Evolutionary conservation across 2,329 filamentous ascomycete species (phyloP).

Genomic region (Talaromyces atroroseus): DNA sequence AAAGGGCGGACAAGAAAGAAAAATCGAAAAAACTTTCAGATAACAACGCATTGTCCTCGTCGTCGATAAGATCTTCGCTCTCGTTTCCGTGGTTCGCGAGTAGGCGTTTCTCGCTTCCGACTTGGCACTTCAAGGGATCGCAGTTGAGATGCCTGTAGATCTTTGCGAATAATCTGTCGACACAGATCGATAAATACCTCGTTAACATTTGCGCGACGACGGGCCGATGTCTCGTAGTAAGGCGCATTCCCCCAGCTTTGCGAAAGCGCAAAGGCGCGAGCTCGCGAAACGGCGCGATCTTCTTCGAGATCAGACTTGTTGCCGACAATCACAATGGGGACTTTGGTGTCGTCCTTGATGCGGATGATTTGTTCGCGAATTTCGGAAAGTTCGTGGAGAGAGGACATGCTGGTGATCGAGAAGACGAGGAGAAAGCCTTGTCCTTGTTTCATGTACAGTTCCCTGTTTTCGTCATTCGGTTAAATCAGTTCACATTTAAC

Average conservation of each 20-base stretch:
- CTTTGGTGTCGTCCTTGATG: conserved; percentile 80
- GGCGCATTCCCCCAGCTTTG: conserved; percentile 80
- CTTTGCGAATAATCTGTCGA: conserved; percentile 72
- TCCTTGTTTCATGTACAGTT: conserved; percentile 88
- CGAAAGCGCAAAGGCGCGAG: conserved; percentile 76
- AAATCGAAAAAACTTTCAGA: conserved; percentile 20
- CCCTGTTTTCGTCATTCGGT: conserved; percentile 41
- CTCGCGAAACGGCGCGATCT: conserved; percentile 70
- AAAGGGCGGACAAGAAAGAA: conserved; percentile 2
- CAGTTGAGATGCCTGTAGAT: conserved; percentile 40
- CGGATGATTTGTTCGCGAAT: conserved; percentile 84
- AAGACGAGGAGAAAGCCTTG: conserved; percentile 90
- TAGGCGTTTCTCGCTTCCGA: conserved; percentile 32
- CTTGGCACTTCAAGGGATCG: conserved; percentile 22
- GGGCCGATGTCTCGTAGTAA: conserved; percentile 85
- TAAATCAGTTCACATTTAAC: neutral
- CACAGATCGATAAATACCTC: conserved; percentile 84
- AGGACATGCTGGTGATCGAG: conserved; percentile 79
- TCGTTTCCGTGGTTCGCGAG: conserved; percentile 32
- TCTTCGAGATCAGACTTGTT: conserved; percentile 91
- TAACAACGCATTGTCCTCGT: conserved; percentile 35
- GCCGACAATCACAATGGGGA: conserved; percentile 83
- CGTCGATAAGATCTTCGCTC: conserved; percentile 27
- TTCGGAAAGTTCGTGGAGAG: conserved; percentile 73
- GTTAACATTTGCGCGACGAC: conserved; percentile 79